Conservation (phyloP, 345 rosid genomes). For the Acer campestre region DNA sequence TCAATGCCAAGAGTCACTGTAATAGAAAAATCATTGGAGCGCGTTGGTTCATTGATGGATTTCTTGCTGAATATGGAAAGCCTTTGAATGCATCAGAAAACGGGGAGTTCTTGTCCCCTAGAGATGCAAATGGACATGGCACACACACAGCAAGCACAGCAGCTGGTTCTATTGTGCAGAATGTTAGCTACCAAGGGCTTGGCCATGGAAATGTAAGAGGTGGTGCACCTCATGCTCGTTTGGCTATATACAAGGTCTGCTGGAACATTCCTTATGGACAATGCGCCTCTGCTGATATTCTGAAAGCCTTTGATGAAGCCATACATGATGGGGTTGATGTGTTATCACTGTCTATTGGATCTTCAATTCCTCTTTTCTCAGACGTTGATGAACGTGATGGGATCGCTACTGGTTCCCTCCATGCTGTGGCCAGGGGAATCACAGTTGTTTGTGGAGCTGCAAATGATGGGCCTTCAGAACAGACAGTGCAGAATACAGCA, state of each 20-base stretch:
- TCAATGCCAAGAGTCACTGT: slow-evolving; percentile 38
- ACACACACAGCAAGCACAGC: slow-evolving; percentile 65
- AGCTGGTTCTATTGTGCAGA: slow-evolving; percentile 43
- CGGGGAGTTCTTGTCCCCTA: slow-evolving; percentile 44
- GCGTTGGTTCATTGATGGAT: slow-evolving; percentile 40
- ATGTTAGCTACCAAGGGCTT: slow-evolving; percentile 41
- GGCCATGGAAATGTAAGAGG: slow-evolving; percentile 53
- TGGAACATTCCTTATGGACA: slow-evolving; percentile 36
- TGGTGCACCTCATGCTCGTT: slow-evolving; percentile 51
- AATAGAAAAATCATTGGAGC: slow-evolving; percentile 61
- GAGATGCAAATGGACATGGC: slow-evolving; percentile 66
- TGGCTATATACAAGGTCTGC: slow-evolving; percentile 62
- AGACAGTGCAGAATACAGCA: slow-evolving; percentile 45
- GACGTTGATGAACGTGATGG: slow-evolving; percentile 46
- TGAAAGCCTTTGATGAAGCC: slow-evolving; percentile 62
- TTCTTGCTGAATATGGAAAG: slow-evolving; percentile 38
- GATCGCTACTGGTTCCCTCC: slow-evolving; percentile 51
- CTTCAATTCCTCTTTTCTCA: slow-evolving; percentile 34
- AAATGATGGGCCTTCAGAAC: slow-evolving; percentile 44
- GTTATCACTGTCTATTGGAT: slow-evolving; percentile 37
- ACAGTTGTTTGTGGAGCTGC: slow-evolving; percentile 53
- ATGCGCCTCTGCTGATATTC: slow-evolving; percentile 46
- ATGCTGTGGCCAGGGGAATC: slow-evolving; percentile 55
- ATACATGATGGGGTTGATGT: slow-evolving; percentile 46
- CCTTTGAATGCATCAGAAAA: slow-evolving; percentile 35